These are phyloP conservation scores for Aspergillus cavernicola DNA, from an alignment of 495 filamentous ascomycete genomes.

Conservation along the genomic window DNA sequence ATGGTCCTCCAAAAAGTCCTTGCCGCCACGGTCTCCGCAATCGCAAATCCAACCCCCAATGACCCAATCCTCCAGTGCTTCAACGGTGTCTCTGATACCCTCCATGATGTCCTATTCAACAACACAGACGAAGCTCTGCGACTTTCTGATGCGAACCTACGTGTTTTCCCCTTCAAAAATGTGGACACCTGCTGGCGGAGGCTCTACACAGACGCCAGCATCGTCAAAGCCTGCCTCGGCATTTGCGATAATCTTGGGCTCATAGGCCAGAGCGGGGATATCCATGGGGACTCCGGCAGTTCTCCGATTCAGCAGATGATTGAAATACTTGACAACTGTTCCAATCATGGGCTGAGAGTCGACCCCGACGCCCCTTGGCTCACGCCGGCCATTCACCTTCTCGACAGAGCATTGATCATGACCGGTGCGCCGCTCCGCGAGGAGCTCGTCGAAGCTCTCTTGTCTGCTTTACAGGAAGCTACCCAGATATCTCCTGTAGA, in stretches of 20 bases:
- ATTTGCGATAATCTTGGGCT: conserved; percentile 28
- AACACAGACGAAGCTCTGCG: conserved; percentile 35
- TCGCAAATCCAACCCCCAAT: conserved; percentile 26
- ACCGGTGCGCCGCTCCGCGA: conserved; percentile 68
- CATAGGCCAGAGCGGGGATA: background rate
- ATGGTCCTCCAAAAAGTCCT: conserved; percentile 21
- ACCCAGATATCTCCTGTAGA: conserved; percentile 1
- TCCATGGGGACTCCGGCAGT: background rate
- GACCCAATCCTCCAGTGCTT: conserved; percentile 46
- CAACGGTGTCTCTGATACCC: conserved; percentile 19
- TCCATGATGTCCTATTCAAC: conserved; percentile 29
- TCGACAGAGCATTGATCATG: conserved; percentile 82
- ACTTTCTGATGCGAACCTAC: conserved; percentile 59
- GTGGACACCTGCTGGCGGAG: conserved; percentile 72
- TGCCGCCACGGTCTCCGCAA: conserved; percentile 24
- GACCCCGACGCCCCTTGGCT: conserved; percentile 28
- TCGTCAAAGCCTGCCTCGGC: conserved; percentile 54
- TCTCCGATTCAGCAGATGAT: conserved; percentile 11
- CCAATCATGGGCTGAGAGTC: background rate
- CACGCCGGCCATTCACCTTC: conserved; percentile 50
- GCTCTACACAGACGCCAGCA: conserved; percentile 73
- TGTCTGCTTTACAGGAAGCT: conserved; percentile 29
- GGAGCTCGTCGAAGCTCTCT: conserved; percentile 50
- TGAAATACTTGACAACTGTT: conserved; percentile 7
- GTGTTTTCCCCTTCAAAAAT: conserved; percentile 70